Conservation (phyloP, 2,329 filamentous ascomycete genomes). For the Ceratocystis lukuohia region DNA sequence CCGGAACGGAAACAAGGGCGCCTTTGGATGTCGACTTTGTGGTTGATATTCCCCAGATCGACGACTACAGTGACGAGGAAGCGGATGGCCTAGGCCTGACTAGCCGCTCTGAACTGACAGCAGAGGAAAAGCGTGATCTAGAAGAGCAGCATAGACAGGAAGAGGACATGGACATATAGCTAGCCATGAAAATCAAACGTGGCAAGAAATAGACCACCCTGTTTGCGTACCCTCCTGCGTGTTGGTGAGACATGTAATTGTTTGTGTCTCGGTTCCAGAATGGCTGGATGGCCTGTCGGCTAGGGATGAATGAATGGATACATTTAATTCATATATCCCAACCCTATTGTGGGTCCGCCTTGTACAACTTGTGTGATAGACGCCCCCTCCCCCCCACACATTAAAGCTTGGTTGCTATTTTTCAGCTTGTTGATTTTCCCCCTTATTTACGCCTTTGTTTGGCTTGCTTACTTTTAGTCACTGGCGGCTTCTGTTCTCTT, state of each 20-base stretch:
- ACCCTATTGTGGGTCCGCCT: neutral
- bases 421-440: slow-evolving; percentile 1
- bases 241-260: neutral
- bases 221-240: neutral
- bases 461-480: neutral
- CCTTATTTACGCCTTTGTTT: slow-evolving; percentile 7
- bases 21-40: slow-evolving; percentile 31
- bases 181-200: neutral
- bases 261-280: neutral
- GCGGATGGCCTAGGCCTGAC: slow-evolving; percentile 4
- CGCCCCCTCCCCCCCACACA: neutral
- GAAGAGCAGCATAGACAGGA: neutral
- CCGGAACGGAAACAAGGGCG: slow-evolving; percentile 28
- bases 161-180: neutral
- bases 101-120: neutral
- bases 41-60: slow-evolving; percentile 35
- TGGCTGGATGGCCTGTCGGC: too few species aligned
- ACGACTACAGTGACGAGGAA: slow-evolving; percentile 29
- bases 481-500: neutral
- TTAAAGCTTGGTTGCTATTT: neutral
- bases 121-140: neutral
- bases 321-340: neutral
- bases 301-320: too few species aligned
- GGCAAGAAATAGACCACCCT: neutral
- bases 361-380: neutral